Percentiles rank a stretch among this genome's conserved stretches.
phyloP scores from a whole-genome alignment of 2,329 filamentous ascomycete genomes.

The Ilyonectria sp. region DNA sequence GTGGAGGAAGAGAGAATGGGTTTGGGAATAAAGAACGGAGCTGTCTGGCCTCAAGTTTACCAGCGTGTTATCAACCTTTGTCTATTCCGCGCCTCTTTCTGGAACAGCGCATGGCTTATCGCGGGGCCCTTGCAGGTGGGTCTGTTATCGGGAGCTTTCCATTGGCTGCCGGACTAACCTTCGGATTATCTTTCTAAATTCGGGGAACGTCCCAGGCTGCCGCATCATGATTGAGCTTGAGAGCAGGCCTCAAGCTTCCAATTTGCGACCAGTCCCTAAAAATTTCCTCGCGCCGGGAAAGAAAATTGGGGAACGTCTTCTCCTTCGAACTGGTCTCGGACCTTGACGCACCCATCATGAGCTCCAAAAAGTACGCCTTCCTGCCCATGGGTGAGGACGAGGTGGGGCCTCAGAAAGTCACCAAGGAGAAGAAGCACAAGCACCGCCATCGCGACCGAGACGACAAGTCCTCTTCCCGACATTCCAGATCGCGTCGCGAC shows the following conservation, averaged over 20 bases:
- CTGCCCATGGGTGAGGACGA: constrained; percentile 78
- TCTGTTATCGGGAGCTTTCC: constrained; percentile 38
- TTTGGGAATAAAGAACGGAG: constrained; percentile 12
- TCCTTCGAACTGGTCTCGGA: neutral
- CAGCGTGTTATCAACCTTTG: constrained; percentile 55
- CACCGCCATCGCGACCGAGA: constrained; percentile 57
- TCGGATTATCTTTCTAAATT: constrained; percentile 44
- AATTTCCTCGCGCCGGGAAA: neutral
- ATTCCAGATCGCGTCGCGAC: constrained; percentile 48
- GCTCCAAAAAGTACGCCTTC: constrained; percentile 75
- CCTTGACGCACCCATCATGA: constrained; percentile 54
- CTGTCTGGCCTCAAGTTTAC: constrained; percentile 39
- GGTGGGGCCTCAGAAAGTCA: constrained; percentile 68
- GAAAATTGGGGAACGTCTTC: neutral
- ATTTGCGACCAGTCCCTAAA: constrained; percentile 3
- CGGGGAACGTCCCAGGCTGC: constrained; percentile 24
- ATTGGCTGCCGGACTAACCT: constrained; percentile 43
- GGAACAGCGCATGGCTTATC: constrained; percentile 38
- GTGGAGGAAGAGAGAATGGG: constrained; percentile 25
- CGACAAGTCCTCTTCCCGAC: constrained; percentile 49
- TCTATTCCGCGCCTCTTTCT: constrained; percentile 32
- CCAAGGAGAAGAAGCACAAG: constrained; percentile 64
- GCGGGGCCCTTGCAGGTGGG: constrained; percentile 26
- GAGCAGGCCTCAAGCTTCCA: constrained; percentile 11
- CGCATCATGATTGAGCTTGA: constrained; percentile 25